Conservation (phyloP, 163 green algal genomes). For the Chloromonas sp. region DNA sequence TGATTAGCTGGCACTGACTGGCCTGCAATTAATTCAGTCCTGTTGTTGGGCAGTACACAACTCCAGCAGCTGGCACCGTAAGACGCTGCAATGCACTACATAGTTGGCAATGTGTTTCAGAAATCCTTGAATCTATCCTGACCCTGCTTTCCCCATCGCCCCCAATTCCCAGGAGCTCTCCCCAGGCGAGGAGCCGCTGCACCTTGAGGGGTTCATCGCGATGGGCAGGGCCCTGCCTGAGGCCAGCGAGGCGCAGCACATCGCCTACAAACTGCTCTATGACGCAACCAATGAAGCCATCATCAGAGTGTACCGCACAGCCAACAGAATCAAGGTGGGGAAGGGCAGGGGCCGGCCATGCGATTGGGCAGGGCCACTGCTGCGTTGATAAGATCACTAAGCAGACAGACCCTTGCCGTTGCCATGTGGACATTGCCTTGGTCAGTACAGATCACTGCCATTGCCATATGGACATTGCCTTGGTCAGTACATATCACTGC, state of each 20-base stretch:
- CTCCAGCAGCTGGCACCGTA: no score
- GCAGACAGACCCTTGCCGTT: neutral
- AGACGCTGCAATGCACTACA: no score
- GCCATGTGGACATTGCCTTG: neutral
- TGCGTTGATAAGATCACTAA: neutral
- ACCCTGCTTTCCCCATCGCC: no score
- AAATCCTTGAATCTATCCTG: no score
- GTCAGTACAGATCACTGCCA: neutral
- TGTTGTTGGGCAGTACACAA: no score
- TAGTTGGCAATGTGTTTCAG: no score
- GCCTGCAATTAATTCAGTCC: no score
- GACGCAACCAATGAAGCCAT: slow-evolving; percentile 57
- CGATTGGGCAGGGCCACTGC: neutral
- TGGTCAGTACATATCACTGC: neutral
- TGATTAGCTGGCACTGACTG: no score
- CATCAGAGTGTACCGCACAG: slow-evolving; percentile 22
- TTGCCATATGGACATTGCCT: neutral
- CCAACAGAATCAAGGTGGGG: slow-evolving; percentile 6
- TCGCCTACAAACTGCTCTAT: slow-evolving; percentile 18
- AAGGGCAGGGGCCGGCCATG: neutral
- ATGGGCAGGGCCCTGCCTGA: slow-evolving; percentile 31
- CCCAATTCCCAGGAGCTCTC: slow-evolving; percentile 4
- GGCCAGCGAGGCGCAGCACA: slow-evolving; percentile 19
- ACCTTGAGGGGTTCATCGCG: slow-evolving; percentile 44
- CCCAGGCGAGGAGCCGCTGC: slow-evolving; percentile 31